A percentile compares a stretch with the other conserved stretches of the same genome.
Evolutionary conservation across 2,329 filamentous ascomycete genomes (phyloP).

Genomic region (Gaeumannomyces sp.): DNA sequence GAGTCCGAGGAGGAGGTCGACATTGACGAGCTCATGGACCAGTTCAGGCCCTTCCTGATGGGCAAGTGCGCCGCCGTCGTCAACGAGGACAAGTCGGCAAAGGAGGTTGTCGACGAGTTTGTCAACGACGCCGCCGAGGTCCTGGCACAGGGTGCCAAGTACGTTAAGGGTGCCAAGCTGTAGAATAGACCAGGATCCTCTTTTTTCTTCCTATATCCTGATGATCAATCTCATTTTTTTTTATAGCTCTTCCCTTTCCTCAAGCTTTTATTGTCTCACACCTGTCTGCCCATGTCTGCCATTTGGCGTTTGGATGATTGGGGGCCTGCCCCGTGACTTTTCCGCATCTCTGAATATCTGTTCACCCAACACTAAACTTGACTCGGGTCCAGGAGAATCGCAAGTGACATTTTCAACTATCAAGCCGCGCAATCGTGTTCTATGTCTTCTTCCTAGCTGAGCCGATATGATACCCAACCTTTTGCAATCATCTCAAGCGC

Average conservation of each 20-base stretch:
- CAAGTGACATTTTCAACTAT: no score
- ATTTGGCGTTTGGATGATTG: no score
- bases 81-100: slow-evolving; percentile 86
- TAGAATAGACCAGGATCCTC: slow-evolving; percentile 31
- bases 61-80: slow-evolving; percentile 93
- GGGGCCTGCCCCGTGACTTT: no score
- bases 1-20: slow-evolving; percentile 50
- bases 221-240: neutral
- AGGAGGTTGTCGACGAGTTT: slow-evolving; percentile 91
- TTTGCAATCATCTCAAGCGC: no score
- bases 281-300: no score
- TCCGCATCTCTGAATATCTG: no score
- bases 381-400: no score
- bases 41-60: slow-evolving; percentile 89
- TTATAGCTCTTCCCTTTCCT: neutral
- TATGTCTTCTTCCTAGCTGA: no score
- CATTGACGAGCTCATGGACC: slow-evolving; percentile 83
- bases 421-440: no score
- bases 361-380: no score
- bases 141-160: slow-evolving; percentile 61
- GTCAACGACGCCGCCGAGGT: slow-evolving; percentile 71
- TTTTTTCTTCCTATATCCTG: neutral
- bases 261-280: neutral
- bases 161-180: slow-evolving; percentile 59
- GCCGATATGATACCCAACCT: no score